Percentiles rank a stretch among this genome's conserved stretches.
Conservation (phyloP, 768 basidiomycete genomes). For the Coprinopsis cinerea region DNA sequence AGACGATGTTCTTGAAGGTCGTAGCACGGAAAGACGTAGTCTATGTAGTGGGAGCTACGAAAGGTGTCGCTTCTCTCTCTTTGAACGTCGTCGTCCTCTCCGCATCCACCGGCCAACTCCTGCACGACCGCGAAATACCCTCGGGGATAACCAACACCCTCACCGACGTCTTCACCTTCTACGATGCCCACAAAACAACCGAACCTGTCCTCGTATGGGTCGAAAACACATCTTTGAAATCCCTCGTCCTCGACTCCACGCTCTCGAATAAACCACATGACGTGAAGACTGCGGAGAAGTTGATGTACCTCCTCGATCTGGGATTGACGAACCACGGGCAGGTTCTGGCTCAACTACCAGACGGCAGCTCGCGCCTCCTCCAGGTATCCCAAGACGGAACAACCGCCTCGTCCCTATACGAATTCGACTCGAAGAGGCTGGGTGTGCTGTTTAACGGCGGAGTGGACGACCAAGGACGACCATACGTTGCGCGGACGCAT, state of each 20-base stretch:
- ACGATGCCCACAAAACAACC: slow-evolving; percentile 5
- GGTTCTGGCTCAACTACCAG: slow-evolving; percentile 51
- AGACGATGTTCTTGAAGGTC: slow-evolving; percentile 60
- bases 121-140: slow-evolving; percentile 46
- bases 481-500: slow-evolving; percentile 57
- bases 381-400: slow-evolving; percentile 39
- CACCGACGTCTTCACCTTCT: slow-evolving; percentile 25
- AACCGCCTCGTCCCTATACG: neutral
- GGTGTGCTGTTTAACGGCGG: slow-evolving; percentile 47
- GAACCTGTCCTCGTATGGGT: slow-evolving; percentile 45
- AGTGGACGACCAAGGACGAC: slow-evolving; percentile 39
- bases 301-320: slow-evolving; percentile 56
- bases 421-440: neutral
- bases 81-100: slow-evolving; percentile 63
- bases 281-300: no score
- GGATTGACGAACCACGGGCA: slow-evolving; percentile 51
- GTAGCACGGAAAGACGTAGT: slow-evolving; percentile 45
- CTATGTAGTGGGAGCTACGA: slow-evolving; percentile 51
- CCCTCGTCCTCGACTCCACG: slow-evolving; percentile 43
- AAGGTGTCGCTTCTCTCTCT: slow-evolving; percentile 49
- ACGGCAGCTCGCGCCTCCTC: slow-evolving; percentile 54
- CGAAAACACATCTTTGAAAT: slow-evolving; percentile 44
- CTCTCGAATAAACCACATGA: slow-evolving; percentile 42
- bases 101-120: slow-evolving; percentile 43
- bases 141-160: slow-evolving; percentile 37